phyloP scores from a whole-genome alignment of 352 stramenopile species.

The Aphanomyces cochlioides region DNA sequence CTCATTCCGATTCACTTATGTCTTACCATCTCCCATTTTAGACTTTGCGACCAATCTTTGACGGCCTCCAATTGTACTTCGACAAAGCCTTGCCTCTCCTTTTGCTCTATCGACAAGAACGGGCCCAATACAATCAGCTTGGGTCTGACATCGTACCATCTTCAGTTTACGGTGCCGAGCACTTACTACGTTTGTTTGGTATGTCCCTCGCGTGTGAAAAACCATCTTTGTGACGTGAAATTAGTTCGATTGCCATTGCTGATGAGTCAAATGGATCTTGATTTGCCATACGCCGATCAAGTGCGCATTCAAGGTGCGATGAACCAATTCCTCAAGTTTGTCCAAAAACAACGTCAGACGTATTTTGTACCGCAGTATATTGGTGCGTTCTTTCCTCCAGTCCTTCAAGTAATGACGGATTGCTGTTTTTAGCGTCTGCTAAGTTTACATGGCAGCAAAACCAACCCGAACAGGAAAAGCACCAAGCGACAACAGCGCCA shows the following conservation, averaged over 20 bases:
- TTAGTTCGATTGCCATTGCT: conserved; percentile 78
- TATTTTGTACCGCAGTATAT: conserved; percentile 36
- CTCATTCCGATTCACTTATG: too few species aligned
- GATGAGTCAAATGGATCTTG: conserved; percentile 36
- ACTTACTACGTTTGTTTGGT: conserved; percentile 89
- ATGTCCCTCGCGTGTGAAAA: not conserved
- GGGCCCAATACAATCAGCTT: conserved; percentile 83
- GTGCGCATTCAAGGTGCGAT: conserved; percentile 34
- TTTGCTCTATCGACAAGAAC: conserved; percentile 89
- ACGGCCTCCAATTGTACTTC: conserved; percentile 86
- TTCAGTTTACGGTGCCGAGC: conserved; percentile 90
- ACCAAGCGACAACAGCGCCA: too few species aligned
- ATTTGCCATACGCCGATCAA: conserved; percentile 31
- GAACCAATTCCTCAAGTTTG: conserved; percentile 35
- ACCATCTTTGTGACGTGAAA: not conserved
- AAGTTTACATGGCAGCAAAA: not conserved
- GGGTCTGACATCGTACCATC: conserved; percentile 61
- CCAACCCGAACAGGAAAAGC: too few species aligned
- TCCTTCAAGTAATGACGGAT: not conserved
- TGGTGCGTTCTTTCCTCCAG: conserved; percentile 1
- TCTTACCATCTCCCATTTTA: not conserved
- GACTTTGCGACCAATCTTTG: conserved; percentile 57
- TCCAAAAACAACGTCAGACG: conserved; percentile 37
- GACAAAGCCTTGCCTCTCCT: conserved; percentile 85
- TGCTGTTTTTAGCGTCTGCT: not conserved